Evolutionary conservation across 139 green algal genomes (phyloP).

Genomic region (Coelastrella sp.): DNA sequence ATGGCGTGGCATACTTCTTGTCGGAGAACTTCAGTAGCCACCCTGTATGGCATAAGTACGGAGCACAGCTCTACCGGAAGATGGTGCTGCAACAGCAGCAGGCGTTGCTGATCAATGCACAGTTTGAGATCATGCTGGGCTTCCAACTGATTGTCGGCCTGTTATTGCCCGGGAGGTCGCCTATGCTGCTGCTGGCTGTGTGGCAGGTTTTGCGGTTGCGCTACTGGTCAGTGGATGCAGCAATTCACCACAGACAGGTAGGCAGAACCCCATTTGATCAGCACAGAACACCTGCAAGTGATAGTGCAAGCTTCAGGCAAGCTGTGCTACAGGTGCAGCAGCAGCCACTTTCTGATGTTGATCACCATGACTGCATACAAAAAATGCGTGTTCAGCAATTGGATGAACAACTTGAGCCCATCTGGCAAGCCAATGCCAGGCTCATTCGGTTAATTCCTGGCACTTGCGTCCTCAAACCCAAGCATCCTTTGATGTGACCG

Average conservation of each 20-base stretch:
- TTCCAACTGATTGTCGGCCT: slow-evolving; percentile 11
- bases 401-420: neutral
- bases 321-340: neutral
- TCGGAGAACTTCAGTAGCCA: slow-evolving; percentile 3
- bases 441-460: too few species aligned
- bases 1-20: slow-evolving; percentile 8
- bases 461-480: too few species aligned
- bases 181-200: slow-evolving; percentile 4
- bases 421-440: neutral
- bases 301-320: neutral
- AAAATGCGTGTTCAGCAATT: neutral
- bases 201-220: slow-evolving; percentile 38
- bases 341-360: neutral
- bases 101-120: slow-evolving; percentile 25
- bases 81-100: slow-evolving; percentile 26
- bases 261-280: neutral
- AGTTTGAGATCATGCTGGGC: slow-evolving; percentile 9
- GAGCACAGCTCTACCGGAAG: neutral
- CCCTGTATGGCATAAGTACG: slow-evolving; percentile 27
- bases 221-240: slow-evolving; percentile 31
- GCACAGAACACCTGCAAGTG: neutral
- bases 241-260: slow-evolving; percentile 14
- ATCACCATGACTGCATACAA: neutral
- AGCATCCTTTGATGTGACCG: too few species aligned
- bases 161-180: neutral